Evolutionary conservation across 176 grass and related monocot species (phyloP), one percentile per base, ranked within the genome.

Genomic region (Phoenix roebelenii): DNA sequence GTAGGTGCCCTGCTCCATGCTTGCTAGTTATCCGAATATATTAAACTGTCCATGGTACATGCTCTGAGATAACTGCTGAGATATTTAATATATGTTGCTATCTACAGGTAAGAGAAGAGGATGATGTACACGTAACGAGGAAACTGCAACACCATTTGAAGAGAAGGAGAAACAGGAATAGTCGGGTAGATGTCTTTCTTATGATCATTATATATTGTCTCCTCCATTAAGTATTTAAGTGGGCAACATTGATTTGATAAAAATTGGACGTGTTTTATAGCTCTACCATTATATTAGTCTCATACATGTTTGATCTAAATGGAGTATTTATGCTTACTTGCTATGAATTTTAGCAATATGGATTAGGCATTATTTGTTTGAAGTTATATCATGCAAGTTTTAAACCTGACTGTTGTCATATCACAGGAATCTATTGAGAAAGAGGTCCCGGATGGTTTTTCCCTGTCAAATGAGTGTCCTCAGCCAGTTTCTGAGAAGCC

Each of bases 21-120:
- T 44, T 44, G 7, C 35, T 44, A 12, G 1, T 44, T 44, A 14
- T 44, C 35, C 2, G 12, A 44, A 3, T 14, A 12, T 2, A 12
- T 44, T 44, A 44, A 44, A 44, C 0, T 2, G 35, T 44, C 35
- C 35, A 44, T 44, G 35, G 35, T 44, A 3, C 10, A 44, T 44
- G 35, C 10, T 44, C 10, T 12, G 10, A 44, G 9, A 44, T 44
- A 14, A 44, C 9, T 12, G 35, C 7, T 44, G 10, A 44, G 35
- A 44, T 44, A 44, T 44, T 44, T 3, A 14, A 44, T 44, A 12
- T 44, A 44, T 55, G 12, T 16, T 61, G 49, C 19, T 80, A 23
- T 67, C 51, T 74, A 60, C 66, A 97, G 93, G 81, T 97, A 57
- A 64, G 70, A 66, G 93, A 97, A 80, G 93, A 97, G 39, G 84